Evolutionary conservation across 768 basidiomycete genomes (phyloP).

Genomic region (Tubosaeta sp.): DNA sequence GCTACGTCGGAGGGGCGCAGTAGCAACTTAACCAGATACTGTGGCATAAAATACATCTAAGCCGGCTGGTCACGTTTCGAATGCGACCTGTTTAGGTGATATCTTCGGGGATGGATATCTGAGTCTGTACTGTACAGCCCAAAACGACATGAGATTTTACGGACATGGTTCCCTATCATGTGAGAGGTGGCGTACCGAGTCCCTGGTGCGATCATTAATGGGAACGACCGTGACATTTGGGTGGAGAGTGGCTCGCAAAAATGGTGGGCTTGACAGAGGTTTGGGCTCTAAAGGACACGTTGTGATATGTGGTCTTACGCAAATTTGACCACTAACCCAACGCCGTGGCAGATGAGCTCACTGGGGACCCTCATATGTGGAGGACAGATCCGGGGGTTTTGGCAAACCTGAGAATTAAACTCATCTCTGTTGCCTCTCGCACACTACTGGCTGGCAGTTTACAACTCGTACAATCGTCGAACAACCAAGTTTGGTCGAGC

Average conservation of each 20-base stretch:
- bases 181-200: slow-evolving; percentile 13
- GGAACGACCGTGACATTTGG: slow-evolving; percentile 3
- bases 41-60: slow-evolving; percentile 20
- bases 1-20: slow-evolving; percentile 9
- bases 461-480: background rate
- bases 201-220: slow-evolving; percentile 18
- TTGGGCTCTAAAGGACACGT: slow-evolving; percentile 12
- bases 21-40: background rate
- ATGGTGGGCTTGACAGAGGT: slow-evolving; percentile 2
- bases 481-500: slow-evolving; percentile 4
- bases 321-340: slow-evolving; percentile 7
- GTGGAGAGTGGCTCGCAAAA: slow-evolving; percentile 1
- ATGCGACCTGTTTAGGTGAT: slow-evolving; percentile 11
- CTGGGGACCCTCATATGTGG: slow-evolving; percentile 17
- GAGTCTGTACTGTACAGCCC: slow-evolving; percentile 13
- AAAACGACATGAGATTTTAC: slow-evolving; percentile 11
- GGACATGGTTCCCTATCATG: slow-evolving; percentile 8
- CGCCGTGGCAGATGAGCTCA: slow-evolving; percentile 6
- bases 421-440: background rate
- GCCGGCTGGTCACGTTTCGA: slow-evolving; percentile 24
- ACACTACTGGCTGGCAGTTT: background rate
- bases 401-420: slow-evolving; percentile 5
- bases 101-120: slow-evolving; percentile 6
- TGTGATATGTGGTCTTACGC: slow-evolving; percentile 12
- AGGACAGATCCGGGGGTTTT: slow-evolving; percentile 17